Percentiles rank a stretch among this genome's conserved stretches.
Conservation (phyloP, 768 basidiomycete species). For the Gymnopilus junonius region DNA sequence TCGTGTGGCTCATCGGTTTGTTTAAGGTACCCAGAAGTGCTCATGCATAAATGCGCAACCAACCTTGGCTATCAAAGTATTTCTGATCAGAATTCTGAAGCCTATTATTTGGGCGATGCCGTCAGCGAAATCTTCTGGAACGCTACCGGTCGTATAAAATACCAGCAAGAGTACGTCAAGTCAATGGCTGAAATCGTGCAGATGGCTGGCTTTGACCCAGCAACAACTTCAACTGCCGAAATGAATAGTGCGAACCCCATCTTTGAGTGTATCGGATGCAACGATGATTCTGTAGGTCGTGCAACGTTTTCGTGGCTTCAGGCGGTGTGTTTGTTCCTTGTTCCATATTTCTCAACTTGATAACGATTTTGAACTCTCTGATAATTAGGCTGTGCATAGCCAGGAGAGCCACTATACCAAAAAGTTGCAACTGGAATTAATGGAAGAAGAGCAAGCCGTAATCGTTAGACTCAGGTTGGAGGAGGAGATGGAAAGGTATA, state of each 20-base stretch:
- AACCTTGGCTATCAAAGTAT: background rate
- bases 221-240: slow-evolving; percentile 22
- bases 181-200: slow-evolving; percentile 9
- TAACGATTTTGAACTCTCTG: background rate
- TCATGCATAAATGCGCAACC: slow-evolving; percentile 8
- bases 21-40: slow-evolving; percentile 11
- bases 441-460: slow-evolving; percentile 3
- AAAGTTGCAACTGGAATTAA: background rate
- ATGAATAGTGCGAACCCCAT: slow-evolving; percentile 28
- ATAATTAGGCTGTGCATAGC: background rate
- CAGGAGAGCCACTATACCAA: background rate
- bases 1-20: background rate
- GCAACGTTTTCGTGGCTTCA: slow-evolving; percentile 16
- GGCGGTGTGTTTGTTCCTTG: slow-evolving; percentile 7
- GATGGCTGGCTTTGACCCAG: slow-evolving; percentile 28
- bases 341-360: background rate
- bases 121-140: slow-evolving; percentile 10
- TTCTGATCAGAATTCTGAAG: background rate
- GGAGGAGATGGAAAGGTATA: slow-evolving; percentile 1
- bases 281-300: slow-evolving; percentile 8
- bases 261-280: slow-evolving; percentile 21
- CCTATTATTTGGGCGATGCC: background rate
- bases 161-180: background rate
- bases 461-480: background rate
- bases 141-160: background rate